Conservation (phyloP, 2,329 filamentous ascomycete species). For the Aspergillus spinulosporus region DNA sequence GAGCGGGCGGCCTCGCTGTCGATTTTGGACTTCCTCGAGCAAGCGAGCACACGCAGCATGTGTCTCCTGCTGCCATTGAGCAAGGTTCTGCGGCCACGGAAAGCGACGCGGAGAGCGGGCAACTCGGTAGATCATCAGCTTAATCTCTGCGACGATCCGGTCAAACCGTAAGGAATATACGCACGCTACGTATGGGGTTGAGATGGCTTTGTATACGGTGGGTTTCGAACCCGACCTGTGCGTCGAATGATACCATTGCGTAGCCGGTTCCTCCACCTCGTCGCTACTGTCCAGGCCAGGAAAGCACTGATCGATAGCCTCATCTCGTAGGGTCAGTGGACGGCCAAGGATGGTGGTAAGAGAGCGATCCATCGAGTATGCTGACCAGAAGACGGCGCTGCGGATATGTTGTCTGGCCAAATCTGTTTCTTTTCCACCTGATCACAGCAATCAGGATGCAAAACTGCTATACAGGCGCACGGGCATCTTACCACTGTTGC, state of each 20-base stretch:
- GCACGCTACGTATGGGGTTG: neutral
- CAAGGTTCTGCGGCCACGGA: conserved; percentile 3
- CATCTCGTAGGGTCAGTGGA: conserved; percentile 7
- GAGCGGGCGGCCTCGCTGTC: neutral
- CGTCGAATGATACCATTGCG: neutral
- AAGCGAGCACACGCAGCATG: neutral
- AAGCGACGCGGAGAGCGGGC: conserved; percentile 8
- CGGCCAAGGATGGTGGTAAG: conserved; percentile 11
- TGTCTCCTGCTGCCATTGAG: conserved; percentile 4
- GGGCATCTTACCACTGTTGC: conserved; percentile 2
- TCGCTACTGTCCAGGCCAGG: conserved; percentile 1
- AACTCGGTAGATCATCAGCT: conserved; percentile 11
- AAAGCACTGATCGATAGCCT: conserved; percentile 6
- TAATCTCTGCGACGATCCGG: conserved; percentile 9
- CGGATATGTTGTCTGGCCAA: neutral
- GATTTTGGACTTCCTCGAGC: neutral
- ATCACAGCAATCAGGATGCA: neutral
- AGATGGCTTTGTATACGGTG: neutral
- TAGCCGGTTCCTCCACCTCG: conserved; percentile 8
- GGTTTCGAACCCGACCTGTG: neutral
- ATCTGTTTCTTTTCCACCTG: neutral
- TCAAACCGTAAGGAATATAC: conserved; percentile 9
- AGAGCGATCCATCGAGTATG: conserved; percentile 9
- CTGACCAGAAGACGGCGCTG: conserved; percentile 10
- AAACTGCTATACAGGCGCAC: neutral